phyloP scores from a whole-genome alignment of 495 filamentous ascomycete species.

The Cercophora newfieldiana region DNA sequence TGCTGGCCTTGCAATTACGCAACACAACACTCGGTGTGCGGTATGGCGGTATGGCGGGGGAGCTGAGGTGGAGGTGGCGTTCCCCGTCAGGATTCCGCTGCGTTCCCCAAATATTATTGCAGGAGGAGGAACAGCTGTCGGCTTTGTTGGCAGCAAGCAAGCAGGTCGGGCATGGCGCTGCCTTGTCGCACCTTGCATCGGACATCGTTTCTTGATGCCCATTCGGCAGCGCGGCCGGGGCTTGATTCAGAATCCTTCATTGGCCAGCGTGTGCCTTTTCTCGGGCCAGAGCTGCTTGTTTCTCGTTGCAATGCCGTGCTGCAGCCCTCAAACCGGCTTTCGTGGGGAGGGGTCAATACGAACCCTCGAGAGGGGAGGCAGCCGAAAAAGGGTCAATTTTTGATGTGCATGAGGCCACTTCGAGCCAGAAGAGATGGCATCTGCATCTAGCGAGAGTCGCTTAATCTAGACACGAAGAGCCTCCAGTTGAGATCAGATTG shows the following conservation, averaged over 20 bases:
- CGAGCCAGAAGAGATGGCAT: background rate
- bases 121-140: background rate
- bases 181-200: too few relatives aligned
- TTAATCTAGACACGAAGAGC: constrained; percentile 4
- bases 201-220: background rate
- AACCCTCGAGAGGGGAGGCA: background rate
- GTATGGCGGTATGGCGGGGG: too few relatives aligned
- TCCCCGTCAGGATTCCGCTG: background rate
- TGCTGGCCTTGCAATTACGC: background rate
- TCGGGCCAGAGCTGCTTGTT: constrained; percentile 13
- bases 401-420: background rate
- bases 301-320: constrained; percentile 20
- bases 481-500: background rate
- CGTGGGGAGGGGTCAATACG: background rate
- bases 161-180: background rate
- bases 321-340: constrained; percentile 22
- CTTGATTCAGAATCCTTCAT: background rate
- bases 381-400: background rate
- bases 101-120: background rate
- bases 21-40: background rate
- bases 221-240: background rate
- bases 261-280: background rate
- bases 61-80: background rate
- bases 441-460: background rate
- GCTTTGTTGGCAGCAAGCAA: background rate